Evolutionary conservation across 2,329 filamentous ascomycete genomes (phyloP).

Genomic region (Cladosporium phlei): DNA sequence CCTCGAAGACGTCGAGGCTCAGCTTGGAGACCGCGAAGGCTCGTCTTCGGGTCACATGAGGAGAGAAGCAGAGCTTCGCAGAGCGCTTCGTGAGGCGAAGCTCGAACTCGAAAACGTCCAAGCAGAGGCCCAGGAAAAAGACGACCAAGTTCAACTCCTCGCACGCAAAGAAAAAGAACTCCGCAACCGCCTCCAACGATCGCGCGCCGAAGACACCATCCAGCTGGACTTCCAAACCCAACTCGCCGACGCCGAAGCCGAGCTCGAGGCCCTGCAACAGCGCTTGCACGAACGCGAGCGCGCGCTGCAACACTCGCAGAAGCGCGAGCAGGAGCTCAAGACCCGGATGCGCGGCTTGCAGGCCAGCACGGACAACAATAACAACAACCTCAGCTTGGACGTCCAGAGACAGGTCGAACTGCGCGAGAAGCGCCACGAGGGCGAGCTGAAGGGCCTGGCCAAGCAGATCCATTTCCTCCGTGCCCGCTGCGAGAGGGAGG

Average conservation of each 20-base stretch:
- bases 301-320: conserved; percentile 27
- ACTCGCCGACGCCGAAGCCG: conserved; percentile 36
- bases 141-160: conserved; percentile 32
- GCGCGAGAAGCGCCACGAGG: conserved; percentile 64
- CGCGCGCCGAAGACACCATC: conserved; percentile 25
- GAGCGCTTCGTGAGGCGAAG: conserved; percentile 31
- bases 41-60: conserved; percentile 33
- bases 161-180: conserved; percentile 41
- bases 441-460: conserved; percentile 74
- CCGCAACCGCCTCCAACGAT: conserved; percentile 28
- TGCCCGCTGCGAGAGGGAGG: conserved; percentile 73
- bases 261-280: conserved; percentile 36
- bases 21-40: conserved; percentile 45
- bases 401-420: conserved; percentile 31
- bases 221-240: conserved; percentile 36
- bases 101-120: conserved; percentile 30
- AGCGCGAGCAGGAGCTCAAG: conserved; percentile 34
- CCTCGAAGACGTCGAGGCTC: conserved; percentile 33
- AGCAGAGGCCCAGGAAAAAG: conserved; percentile 41
- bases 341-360: conserved; percentile 27
- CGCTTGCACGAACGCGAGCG: conserved; percentile 31
- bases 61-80: conserved; percentile 38
- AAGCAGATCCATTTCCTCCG: conserved; percentile 91
- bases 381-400: conserved; percentile 5
- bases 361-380: conserved; percentile 15